Percentiles rank a stretch among this genome's conserved stretches.
phyloP scores from a whole-genome alignment of 768 basidiomycete species.

The Pleurotus platypus region DNA sequence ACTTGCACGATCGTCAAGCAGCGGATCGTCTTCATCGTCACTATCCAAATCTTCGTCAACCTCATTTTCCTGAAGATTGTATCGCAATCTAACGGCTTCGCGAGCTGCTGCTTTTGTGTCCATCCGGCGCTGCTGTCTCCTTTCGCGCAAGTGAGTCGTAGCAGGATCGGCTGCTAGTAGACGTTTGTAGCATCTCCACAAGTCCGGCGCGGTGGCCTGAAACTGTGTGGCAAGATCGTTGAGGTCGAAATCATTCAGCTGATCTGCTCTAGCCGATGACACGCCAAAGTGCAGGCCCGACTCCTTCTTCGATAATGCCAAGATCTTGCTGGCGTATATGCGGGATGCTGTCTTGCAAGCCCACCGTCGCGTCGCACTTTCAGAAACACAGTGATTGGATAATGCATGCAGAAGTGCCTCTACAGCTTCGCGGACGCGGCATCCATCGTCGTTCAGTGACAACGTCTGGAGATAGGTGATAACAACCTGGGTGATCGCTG shows the following conservation, averaged over 20 bases:
- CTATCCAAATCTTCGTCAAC: background rate
- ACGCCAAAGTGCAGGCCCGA: background rate
- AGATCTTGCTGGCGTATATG: background rate
- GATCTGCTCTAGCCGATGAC: background rate
- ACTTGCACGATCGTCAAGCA: background rate
- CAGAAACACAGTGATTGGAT: too few species aligned
- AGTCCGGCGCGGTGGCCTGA: background rate
- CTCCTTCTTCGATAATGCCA: background rate
- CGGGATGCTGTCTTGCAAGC: background rate
- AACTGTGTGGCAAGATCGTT: slow-evolving; percentile 18
- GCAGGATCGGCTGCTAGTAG: background rate
- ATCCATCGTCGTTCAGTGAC: slow-evolving; percentile 11
- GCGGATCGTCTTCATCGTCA: background rate
- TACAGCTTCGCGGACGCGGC: too few species aligned
- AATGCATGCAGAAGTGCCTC: too few species aligned
- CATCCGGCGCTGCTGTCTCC: background rate
- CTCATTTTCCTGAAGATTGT: too few species aligned
- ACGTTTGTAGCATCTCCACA: background rate
- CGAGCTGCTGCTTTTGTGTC: background rate
- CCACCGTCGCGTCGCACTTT: background rate
- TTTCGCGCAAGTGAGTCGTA: background rate
- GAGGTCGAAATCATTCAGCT: background rate
- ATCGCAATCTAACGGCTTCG: background rate
- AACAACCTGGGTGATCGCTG: too few species aligned
- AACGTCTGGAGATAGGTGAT: too few species aligned